Evolutionary conservation across 768 basidiomycete species (phyloP).

Genomic region (Psilocybe tampanensis): DNA sequence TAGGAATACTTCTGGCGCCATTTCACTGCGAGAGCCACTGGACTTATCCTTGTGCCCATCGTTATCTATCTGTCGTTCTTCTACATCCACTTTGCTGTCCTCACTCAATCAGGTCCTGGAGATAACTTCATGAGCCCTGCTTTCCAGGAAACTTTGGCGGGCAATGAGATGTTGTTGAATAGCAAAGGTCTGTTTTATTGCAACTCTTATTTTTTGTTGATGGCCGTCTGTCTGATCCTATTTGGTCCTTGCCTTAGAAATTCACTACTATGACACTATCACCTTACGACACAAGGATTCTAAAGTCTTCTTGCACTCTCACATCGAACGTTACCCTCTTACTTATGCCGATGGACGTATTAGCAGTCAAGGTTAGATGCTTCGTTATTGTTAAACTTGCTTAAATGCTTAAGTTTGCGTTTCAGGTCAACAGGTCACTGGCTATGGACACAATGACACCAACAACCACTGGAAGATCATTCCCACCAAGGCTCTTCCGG

Average conservation of each 20-base stretch:
- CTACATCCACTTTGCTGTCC: conserved; percentile 90
- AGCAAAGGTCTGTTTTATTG: conserved; percentile 69
- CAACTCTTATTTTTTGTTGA: too few species aligned
- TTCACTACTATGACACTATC: conserved; percentile 90
- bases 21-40: conserved; percentile 82
- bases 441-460: conserved; percentile 89
- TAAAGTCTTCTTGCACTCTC: conserved; percentile 93
- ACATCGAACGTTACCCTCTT: conserved; percentile 87
- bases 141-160: conserved; percentile 94
- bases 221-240: neutral
- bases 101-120: conserved; percentile 88
- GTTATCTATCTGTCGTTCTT: conserved; percentile 94
- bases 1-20: conserved; percentile 91
- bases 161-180: conserved; percentile 90
- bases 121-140: conserved; percentile 97
- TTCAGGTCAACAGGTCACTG: conserved; percentile 92
- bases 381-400: neutral
- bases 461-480: conserved; percentile 97
- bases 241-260: conserved; percentile 58
- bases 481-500: conserved; percentile 93
- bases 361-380: conserved; percentile 77
- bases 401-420: conserved; percentile 1
- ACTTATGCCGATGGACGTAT: conserved; percentile 95
- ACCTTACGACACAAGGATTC: conserved; percentile 91
- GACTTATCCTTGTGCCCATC: conserved; percentile 87